Evolutionary conservation across 148 eudicot genomes (phyloP), one percentile per base, ranked within the genome.

Genomic region (Vaccinium macrocarpon): DNA sequence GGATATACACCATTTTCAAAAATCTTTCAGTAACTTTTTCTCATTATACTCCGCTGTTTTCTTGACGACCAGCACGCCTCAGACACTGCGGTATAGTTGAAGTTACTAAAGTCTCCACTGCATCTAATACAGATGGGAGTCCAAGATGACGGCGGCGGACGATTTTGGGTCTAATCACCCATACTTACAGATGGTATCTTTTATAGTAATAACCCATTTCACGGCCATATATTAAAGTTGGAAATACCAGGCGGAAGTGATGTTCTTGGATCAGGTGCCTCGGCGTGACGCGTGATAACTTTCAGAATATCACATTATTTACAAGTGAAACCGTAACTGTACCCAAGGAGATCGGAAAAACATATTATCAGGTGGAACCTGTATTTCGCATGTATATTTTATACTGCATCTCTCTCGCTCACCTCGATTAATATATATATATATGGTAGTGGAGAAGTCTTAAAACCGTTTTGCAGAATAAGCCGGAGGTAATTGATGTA

Each of bases 91-190:
- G 90, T 84, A 94, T 96, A 23, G 94, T 94, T 19, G 92, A 96
- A 96, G 88, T 81, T 96, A 79, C 90, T 96, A 21, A 96, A 93
- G 85, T 94, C 98, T 83, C 99, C 98, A 9, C 81, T 90, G 51
- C 95, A 90, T 84, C 85, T 94, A 80, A 91, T 94, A 78, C 94
- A 95, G 84, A 92, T 92, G 97, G 94, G 92, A 64, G 83, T 84
- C 51, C 84, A n/a, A n/a, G n/a, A n/a, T n/a, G n/a, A n/a, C n/a
- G n/a, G n/a, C 90, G 57, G 90, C 1, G 53, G 57, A 32, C 15
- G 57, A 42, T 48, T 66, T 23, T 46, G 75, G n/a, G 27, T 80
- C 46, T 16, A 55, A 79, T 57, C 48, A 49, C 48, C 78, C 15
- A 48, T 21, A 75, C 50, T 46, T 55, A 13, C 48, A 71, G n/a